Base-by-base conservation (phyloP, 2,329 filamentous ascomycete genomes). In the Arthrobotrys entomopaga region DNA sequence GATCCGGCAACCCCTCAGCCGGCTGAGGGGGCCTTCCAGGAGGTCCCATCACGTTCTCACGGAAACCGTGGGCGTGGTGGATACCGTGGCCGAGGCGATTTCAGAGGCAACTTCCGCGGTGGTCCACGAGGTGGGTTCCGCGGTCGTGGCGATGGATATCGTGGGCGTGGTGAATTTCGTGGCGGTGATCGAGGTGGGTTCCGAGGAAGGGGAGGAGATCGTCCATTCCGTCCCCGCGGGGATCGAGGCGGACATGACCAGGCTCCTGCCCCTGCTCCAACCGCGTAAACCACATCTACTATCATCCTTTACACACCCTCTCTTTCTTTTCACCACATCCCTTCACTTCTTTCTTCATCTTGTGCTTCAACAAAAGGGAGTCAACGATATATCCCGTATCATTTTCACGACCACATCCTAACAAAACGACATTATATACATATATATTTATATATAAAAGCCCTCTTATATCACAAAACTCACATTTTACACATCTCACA, bases 91-190 rank as follows among this genome's bases (percentile, higher is more conserved):
- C 73, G 80, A 20, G 78, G 76, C 77, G 82, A 74, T 81, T 82
- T 78, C 82, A 69, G 82, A 82, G 76, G 80, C 81, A 74, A 79
- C 78, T 43, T 22, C 79, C 78, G 63, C 77, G 67, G 79, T 52
- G 78, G 78, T 43, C 77, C 73, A 49, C 77, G 79, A 69, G 80
- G 80, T 24, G 66, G 71, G 8, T 78, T 77, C 69, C 78, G 80
- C 59, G 77, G 78, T 43, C 78, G 79, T 64, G 78, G 81, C 56
- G 80, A 81, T 40, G 79, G 84, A 42, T 82, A 82, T 74, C 83
- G 85, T 64, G 84, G 85, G 19, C 78, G 80, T 76, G 80, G 80
- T 64, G 79, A 79, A 34, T 76, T 75, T 48, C 76, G 76, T 50
- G 75, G 74, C 61, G 73, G 59, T 49, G 65, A 75, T 13, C 60